Base-by-base conservation (phyloP, 306 rosid species). In the Cicer bijugum region DNA sequence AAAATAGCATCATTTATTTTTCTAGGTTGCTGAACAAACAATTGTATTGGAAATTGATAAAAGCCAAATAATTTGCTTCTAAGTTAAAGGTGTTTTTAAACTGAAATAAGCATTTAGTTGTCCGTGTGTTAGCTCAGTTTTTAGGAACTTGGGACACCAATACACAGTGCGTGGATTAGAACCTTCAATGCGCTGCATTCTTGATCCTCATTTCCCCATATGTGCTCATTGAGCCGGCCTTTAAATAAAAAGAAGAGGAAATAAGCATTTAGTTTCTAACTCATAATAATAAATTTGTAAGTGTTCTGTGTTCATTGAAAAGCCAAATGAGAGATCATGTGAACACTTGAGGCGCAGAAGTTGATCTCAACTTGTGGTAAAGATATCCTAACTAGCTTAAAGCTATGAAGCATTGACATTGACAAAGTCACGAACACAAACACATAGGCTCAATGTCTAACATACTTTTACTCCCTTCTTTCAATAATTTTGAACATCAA, bases 1-100 rank as follows among this genome's bases (percentile, higher is more conserved):
- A 51, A 19, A 40, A 45, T 47, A 58, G 56, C 53, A 67, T 67
- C 45, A 3, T 46, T 28, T 70, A 46, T 52, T 12, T 58, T 75
- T 68, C 47, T 40, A 8, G 78, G 38, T 72, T 43, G 19, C 66
- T 35, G 28, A 20, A 60, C 72, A 33, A 12, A 6, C 9, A 33
- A 62, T 39, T 52, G 38, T 37, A 14, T 8, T 61, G 55, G 38
- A 68, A 63, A 44, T 12, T 65, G 66, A 23, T 57, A 12, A 69
- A 23, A 4, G 48, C 10, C 7, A 12, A 7, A 33, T 57, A 35
- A 59, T 7, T 59, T 33, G 66, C 15, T 59, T 59, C 44, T 7
- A 59, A 59, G 14, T 28, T 20, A 58, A 5, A 23, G 64, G 64
- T 23, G 16, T 37, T 59, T 35, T 23, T 19, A 12, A 9, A 20